Percentiles rank a stretch among this genome's conserved stretches.
Evolutionary conservation across 139 green algal species (phyloP).

Genomic region (Coelastrella sp.): DNA sequence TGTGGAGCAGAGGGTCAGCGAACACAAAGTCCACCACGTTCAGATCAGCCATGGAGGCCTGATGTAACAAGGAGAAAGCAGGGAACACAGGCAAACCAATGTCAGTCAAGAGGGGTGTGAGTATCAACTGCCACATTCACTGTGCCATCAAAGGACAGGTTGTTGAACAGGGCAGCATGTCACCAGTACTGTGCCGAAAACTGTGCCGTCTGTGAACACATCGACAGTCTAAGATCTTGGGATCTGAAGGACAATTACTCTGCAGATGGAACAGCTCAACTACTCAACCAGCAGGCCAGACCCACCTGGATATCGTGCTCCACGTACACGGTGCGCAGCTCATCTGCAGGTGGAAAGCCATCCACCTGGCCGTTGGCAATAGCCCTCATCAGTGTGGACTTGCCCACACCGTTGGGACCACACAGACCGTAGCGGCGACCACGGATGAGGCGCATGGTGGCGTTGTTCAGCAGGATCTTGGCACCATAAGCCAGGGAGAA

Average conservation of each 20-base stretch:
- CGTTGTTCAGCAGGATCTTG: constrained; percentile 94
- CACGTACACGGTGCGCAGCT: constrained; percentile 91
- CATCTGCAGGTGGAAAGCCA: constrained; percentile 86
- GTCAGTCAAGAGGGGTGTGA: background rate
- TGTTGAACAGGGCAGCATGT: background rate
- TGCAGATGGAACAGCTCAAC: background rate
- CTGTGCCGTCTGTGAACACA: too few relatives aligned
- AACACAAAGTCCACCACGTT: constrained; percentile 76
- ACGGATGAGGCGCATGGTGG: constrained; percentile 81
- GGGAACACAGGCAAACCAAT: background rate
- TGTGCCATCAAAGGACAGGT: too few relatives aligned
- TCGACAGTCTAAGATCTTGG: too few relatives aligned
- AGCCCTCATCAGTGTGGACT: constrained; percentile 94
- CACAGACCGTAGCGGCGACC: constrained; percentile 88
- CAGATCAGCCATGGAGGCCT: constrained; percentile 73
- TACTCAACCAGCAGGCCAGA: background rate
- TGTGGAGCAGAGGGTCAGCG: constrained; percentile 65
- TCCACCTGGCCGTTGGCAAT: constrained; percentile 94
- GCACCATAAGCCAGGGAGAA: constrained; percentile 91
- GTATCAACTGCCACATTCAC: background rate
- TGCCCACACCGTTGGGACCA: constrained; percentile 88
- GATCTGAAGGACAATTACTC: background rate
- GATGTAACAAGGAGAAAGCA: background rate
- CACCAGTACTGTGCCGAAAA: too few relatives aligned
- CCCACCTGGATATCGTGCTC: constrained; percentile 88